phyloP scores from a whole-genome alignment of 176 grass and related monocot species.

The Thinopyrum elongatum region DNA sequence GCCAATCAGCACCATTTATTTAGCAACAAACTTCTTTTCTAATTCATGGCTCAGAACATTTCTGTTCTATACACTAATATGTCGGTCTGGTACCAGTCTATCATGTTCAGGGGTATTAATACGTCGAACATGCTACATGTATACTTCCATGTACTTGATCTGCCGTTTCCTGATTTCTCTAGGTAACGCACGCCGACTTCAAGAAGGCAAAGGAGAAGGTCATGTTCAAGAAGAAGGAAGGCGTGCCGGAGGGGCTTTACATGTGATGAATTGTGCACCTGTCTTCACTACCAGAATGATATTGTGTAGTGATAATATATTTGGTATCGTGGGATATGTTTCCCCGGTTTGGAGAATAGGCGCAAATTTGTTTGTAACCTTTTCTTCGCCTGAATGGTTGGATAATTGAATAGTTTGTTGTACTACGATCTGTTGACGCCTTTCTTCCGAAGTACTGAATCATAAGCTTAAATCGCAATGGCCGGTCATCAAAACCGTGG shows the following conservation, averaged over 20 bases:
- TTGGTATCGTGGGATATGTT: conserved; percentile 15
- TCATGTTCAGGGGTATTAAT: not conserved
- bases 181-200: conserved; percentile 88
- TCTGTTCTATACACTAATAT: not conserved
- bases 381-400: not conserved
- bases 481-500: not conserved
- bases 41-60: not conserved
- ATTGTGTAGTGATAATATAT: not conserved
- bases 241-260: conserved; percentile 93
- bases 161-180: not conserved
- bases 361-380: not conserved
- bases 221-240: conserved; percentile 99
- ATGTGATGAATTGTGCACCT: conserved; percentile 51
- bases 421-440: not conserved
- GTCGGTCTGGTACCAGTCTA: not conserved
- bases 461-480: not conserved
- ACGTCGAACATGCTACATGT: not conserved
- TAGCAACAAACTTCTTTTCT: not conserved
- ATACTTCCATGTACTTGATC: not conserved
- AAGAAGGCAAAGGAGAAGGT: conserved; percentile 99
- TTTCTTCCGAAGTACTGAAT: not conserved
- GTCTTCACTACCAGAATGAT: not conserved
- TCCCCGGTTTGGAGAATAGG: conserved; percentile 13
- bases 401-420: conserved; percentile 21
- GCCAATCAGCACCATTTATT: not conserved